Conservation (phyloP, 352 stramenopile species). For the Pythium oligandrum region DNA sequence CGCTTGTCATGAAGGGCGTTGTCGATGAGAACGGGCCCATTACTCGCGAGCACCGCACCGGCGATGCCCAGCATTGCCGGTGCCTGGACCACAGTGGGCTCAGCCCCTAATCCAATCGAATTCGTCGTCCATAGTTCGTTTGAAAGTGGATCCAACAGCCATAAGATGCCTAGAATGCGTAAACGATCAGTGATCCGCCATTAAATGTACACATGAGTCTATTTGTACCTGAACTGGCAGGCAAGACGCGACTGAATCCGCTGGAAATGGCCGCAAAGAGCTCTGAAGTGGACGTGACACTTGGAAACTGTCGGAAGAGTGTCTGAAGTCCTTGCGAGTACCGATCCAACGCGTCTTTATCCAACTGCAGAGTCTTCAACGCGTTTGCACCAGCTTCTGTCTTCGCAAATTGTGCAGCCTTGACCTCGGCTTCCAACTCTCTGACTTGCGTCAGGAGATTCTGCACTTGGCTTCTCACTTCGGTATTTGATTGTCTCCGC, state of each 20-base stretch:
- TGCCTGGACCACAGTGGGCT: slow-evolving; percentile 20
- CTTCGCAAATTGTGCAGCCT: too few relatives aligned
- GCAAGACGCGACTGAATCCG: slow-evolving; percentile 35
- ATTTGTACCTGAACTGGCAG: slow-evolving; percentile 27
- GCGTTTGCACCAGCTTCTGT: too few relatives aligned
- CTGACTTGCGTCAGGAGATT: too few relatives aligned
- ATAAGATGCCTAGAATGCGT: slow-evolving; percentile 33
- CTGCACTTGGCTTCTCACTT: too few relatives aligned
- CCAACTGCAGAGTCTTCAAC: background rate
- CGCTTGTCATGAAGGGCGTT: slow-evolving; percentile 36
- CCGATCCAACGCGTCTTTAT: background rate
- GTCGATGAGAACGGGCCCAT: slow-evolving; percentile 29
- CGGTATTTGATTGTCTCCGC: background rate
- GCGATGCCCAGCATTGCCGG: slow-evolving; percentile 53
- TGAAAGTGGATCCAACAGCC: slow-evolving; percentile 49
- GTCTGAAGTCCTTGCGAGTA: slow-evolving; percentile 23
- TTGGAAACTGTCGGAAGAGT: slow-evolving; percentile 40
- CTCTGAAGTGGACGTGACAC: slow-evolving; percentile 27
- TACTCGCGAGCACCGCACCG: slow-evolving; percentile 35
- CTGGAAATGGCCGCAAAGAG: slow-evolving; percentile 36
- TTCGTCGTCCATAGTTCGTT: slow-evolving; percentile 69
- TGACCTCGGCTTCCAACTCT: too few relatives aligned
- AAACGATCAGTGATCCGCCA: background rate
- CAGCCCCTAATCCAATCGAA: slow-evolving; percentile 20
- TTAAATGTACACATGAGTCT: too few relatives aligned